Percentiles rank a stretch among this genome's conserved stretches.
These are phyloP conservation scores for Saturnispora sekii DNA, from an alignment of 805 yeast species.

Conservation along the genomic window DNA sequence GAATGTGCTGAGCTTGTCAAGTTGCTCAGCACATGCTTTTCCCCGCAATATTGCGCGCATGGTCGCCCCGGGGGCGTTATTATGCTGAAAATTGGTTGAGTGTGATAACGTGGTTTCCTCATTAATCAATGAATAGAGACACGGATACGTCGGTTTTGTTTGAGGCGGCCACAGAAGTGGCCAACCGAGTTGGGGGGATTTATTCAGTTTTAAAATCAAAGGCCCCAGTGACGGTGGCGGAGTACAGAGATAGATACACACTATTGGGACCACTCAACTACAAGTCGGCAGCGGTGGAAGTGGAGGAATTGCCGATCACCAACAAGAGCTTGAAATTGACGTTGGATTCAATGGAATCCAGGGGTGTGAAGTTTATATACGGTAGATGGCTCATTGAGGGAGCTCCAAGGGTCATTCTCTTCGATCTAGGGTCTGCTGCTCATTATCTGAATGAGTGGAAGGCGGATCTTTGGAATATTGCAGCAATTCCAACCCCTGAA, in stretches of 20 bases:
- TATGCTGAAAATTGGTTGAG: background rate
- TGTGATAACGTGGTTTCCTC: background rate
- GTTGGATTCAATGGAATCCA: conserved; percentile 64
- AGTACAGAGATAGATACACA: conserved; percentile 79
- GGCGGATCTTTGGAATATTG: conserved; percentile 79
- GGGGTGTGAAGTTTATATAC: conserved; percentile 77
- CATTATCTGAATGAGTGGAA: conserved; percentile 84
- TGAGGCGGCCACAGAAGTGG: conserved; percentile 96
- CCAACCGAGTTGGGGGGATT: conserved; percentile 95
- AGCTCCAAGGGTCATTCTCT: conserved; percentile 85
- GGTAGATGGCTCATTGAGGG: conserved; percentile 98
- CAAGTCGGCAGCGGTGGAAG: conserved; percentile 67
- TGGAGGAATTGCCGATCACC: conserved; percentile 54
- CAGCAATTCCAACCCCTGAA: conserved; percentile 90
- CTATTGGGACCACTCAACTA: conserved; percentile 80
- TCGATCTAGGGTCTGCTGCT: conserved; percentile 72
- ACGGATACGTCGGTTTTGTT: conserved; percentile 78
- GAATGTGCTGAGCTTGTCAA: conserved; percentile 39
- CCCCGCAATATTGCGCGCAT: conserved; percentile 79
- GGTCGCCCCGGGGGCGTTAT: conserved; percentile 71
- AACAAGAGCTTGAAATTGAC: conserved; percentile 45
- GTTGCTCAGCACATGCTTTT: conserved; percentile 36
- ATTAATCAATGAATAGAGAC: conserved; percentile 58
- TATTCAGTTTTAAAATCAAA: conserved; percentile 93
- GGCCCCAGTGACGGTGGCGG: conserved; percentile 94